Base-by-base conservation (phyloP, 1,284 basidiomycete species). In the Cryptococcus sp. region DNA sequence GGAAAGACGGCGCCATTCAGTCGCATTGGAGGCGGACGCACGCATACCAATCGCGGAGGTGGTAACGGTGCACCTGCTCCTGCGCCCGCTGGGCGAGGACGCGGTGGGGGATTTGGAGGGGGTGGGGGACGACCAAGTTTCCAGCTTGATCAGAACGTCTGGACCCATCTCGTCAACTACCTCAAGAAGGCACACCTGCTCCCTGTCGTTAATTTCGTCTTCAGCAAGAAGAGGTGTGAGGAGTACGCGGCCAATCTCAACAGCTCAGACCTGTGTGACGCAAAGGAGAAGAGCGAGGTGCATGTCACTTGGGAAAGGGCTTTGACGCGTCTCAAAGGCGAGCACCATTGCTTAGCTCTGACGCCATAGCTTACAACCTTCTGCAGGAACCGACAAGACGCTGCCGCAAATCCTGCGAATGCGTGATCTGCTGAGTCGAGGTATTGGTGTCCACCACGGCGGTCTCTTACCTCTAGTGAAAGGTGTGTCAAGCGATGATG, bases 361-460 rank as follows among this genome's bases (percentile, higher is more conserved):
- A 48, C 47, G 25, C 42, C 10, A 30, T 16, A 19, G 6, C 54
- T 45, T 30, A 40, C 39, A 13, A 2, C 22, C 27, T 22, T 40
- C 20, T 17, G 35, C 72, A 96, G 93, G 89, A 6, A 86, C 89
- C 17, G 96, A 99, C 79, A 91, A 87, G 76, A 88, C 89, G 63
- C 81, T 99, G n/a, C 96, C 96, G 15, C 96, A 99, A 74, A 97
- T 99, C 62, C 82, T 85, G 54, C 84, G 91, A 30, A 99, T 98
- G 88, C 85, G 91, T 19, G 91, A 96, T 67, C 80, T 99, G 47
- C 85, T 99, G 6, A 86, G 86, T 55, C 85, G 95, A 52, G 96
- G 96, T 39, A 94, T 99, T 55, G 96, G 94, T 13, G 90, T 99
- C 0, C 96, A 99, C 78, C 96, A 99, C 70, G 95, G 96, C 46